These are phyloP conservation scores for Solanum commersonii DNA, from an alignment of 257 asterid species.

Conservation along the genomic window DNA sequence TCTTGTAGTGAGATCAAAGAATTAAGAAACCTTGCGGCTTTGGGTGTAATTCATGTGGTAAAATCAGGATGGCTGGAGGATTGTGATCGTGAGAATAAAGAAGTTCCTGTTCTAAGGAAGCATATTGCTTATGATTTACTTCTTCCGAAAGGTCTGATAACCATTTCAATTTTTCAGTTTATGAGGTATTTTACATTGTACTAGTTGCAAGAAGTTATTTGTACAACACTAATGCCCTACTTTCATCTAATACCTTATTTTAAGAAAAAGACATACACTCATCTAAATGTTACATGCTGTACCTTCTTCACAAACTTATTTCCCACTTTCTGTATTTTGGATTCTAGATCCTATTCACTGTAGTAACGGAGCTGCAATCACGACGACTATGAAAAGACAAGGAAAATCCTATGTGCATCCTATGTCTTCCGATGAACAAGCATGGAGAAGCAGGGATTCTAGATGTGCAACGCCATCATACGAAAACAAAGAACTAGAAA, in stretches of 20 bases:
- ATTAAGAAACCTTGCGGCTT: constrained; percentile 62
- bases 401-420: constrained; percentile 38
- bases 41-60: constrained; percentile 70
- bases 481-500: constrained; percentile 19
- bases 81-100: constrained; percentile 60
- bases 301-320: neutral
- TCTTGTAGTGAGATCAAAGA: constrained; percentile 81
- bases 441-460: constrained; percentile 17
- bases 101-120: constrained; percentile 60
- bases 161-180: neutral
- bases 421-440: constrained; percentile 7
- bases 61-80: constrained; percentile 87
- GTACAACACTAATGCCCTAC: neutral
- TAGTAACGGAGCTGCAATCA: constrained; percentile 27
- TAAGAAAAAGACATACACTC: neutral
- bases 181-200: neutral
- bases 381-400: constrained; percentile 22
- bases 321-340: neutral
- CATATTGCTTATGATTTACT: constrained; percentile 85
- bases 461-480: constrained; percentile 24
- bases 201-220: neutral
- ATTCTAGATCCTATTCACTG: constrained; percentile 40
- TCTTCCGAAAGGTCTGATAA: constrained; percentile 68
- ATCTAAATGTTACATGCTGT: neutral
- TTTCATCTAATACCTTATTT: neutral